phyloP scores from a whole-genome alignment of 345 rosid genomes.

The Kernera saxatilis region DNA sequence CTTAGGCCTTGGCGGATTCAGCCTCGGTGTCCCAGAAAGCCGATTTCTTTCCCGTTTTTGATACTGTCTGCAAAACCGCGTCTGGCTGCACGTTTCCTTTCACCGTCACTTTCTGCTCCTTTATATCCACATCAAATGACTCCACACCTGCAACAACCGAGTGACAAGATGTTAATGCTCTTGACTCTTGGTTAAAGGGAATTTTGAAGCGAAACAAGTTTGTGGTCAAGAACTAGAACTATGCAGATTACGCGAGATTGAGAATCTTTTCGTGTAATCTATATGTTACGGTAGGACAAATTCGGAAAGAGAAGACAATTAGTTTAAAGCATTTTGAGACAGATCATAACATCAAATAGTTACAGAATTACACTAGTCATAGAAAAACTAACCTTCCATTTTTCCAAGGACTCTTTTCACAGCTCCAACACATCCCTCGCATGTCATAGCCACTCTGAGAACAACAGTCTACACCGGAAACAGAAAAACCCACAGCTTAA shows the following conservation, averaged over 20 bases:
- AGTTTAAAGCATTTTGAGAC: neutral
- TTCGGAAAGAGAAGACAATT: neutral
- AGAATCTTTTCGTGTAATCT: neutral
- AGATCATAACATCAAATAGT: neutral
- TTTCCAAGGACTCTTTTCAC: slow-evolving; percentile 83
- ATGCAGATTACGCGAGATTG: neutral
- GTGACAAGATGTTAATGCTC: neutral
- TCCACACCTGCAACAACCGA: slow-evolving; percentile 47
- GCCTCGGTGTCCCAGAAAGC: slow-evolving; percentile 52
- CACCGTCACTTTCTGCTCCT: slow-evolving; percentile 90
- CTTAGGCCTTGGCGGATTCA: slow-evolving; percentile 18
- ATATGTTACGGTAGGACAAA: neutral
- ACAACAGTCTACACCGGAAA: slow-evolving; percentile 54
- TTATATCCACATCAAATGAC: slow-evolving; percentile 61
- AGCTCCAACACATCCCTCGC: slow-evolving; percentile 79
- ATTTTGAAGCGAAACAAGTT: neutral
- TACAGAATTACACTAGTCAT: neutral
- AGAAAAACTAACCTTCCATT: slow-evolving; percentile 54
- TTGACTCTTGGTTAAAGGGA: neutral
- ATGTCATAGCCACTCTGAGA: slow-evolving; percentile 86
- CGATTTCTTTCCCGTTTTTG: slow-evolving; percentile 83
- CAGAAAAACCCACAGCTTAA: neutral
- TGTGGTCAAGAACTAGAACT: neutral
- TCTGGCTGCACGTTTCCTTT: slow-evolving; percentile 80
- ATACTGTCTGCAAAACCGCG: slow-evolving; percentile 68